These are phyloP conservation scores for Beauveria australis DNA, from an alignment of 2,329 filamentous ascomycete genomes.

Conservation along the genomic window DNA sequence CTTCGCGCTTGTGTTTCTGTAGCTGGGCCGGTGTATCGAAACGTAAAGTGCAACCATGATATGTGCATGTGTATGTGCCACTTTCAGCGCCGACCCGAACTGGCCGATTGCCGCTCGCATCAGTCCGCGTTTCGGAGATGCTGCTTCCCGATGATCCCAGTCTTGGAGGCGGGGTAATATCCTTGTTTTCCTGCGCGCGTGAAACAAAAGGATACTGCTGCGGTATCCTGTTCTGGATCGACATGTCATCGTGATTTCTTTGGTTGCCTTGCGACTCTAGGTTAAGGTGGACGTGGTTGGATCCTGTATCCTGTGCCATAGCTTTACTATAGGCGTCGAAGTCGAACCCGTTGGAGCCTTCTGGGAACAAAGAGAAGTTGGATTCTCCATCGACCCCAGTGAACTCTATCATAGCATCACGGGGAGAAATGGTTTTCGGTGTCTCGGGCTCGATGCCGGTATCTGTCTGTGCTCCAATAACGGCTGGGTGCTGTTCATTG, in stretches of 20 bases:
- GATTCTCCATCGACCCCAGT: conserved; percentile 63
- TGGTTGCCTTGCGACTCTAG: conserved; percentile 19
- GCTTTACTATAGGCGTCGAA: conserved; percentile 32
- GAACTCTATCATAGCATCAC: conserved; percentile 84
- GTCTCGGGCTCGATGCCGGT: conserved; percentile 36
- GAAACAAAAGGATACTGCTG: conserved; percentile 46
- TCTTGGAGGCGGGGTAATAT: conserved; percentile 25
- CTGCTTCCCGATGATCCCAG: conserved; percentile 37
- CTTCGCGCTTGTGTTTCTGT: conserved; percentile 93
- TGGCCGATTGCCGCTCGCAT: conserved; percentile 41
- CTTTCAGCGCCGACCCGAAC: conserved; percentile 60
- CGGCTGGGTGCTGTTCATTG: conserved; percentile 52
- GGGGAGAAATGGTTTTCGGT: conserved; percentile 88
- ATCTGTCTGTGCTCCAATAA: conserved; percentile 33
- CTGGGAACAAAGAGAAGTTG: conserved; percentile 66
- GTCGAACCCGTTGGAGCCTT: conserved; percentile 41
- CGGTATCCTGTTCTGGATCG: conserved; percentile 32
- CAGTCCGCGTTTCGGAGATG: conserved; percentile 23
- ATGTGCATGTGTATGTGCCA: conserved; percentile 93
- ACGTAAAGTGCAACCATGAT: conserved; percentile 78
- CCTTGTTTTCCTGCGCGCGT: conserved; percentile 23
- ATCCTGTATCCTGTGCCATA: conserved; percentile 17
- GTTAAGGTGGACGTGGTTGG: conserved; percentile 15
- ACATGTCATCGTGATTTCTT: conserved; percentile 20
- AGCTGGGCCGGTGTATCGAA: conserved; percentile 83